Conservation (phyloP, 495 filamentous ascomycete genomes). For the Hyaloscypha variabilis region DNA sequence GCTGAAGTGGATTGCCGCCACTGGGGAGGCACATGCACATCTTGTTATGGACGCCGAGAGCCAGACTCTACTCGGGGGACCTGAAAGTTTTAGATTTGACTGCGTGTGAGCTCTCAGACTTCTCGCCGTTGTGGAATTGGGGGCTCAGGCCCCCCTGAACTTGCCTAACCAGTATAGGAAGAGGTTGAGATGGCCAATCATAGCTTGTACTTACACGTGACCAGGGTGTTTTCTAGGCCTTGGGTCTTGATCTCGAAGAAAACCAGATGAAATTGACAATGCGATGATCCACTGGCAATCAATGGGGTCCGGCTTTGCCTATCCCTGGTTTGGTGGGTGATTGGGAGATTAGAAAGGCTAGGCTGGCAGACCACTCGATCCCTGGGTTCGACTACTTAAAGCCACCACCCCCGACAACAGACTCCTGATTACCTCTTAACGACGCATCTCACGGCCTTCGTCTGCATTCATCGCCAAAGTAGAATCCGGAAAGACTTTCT, state of each 20-base stretch:
- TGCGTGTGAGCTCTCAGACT: constrained; percentile 9
- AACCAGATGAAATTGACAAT: neutral
- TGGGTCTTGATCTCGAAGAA: too few relatives aligned
- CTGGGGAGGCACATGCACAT: constrained; percentile 15
- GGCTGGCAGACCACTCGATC: too few relatives aligned
- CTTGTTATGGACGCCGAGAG: constrained; percentile 4
- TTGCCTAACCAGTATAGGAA: constrained; percentile 12
- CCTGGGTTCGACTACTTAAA: too few relatives aligned
- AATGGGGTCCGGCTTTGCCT: neutral
- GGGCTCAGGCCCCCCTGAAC: neutral
- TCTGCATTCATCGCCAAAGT: too few relatives aligned
- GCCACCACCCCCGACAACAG: too few relatives aligned
- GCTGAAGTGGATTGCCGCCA: constrained; percentile 10
- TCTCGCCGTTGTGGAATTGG: neutral
- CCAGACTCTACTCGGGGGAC: constrained; percentile 15
- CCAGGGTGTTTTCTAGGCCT: too few relatives aligned
- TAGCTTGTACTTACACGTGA: neutral
- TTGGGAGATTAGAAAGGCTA: too few relatives aligned
- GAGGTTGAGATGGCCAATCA: constrained; percentile 21
- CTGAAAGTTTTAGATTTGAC: constrained; percentile 18
- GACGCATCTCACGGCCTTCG: too few relatives aligned
- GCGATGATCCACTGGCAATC: neutral
- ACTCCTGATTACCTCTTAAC: too few relatives aligned
- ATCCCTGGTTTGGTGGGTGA: too few relatives aligned
- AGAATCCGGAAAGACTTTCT: too few relatives aligned